Evolutionary conservation across 228 moss, liverwort and hornwort genomes (phyloP).

Genomic region (Sphagnum magellanicum): DNA sequence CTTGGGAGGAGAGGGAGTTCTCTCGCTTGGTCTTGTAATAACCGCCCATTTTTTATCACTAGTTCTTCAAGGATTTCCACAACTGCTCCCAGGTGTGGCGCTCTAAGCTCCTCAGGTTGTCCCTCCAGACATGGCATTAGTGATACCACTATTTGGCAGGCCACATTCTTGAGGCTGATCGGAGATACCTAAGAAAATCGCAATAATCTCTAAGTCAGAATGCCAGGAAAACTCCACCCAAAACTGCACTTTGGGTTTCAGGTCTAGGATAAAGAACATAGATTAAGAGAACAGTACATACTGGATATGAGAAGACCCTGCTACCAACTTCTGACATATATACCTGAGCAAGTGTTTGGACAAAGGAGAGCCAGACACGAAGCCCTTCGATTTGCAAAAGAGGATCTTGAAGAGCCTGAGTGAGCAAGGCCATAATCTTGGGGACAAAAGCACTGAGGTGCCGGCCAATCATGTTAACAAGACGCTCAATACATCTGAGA

Average conservation of each 20-base stretch:
- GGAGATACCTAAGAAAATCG: conserved; percentile 51
- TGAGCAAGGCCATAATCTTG: conserved; percentile 95
- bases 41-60: conserved; percentile 61
- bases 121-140: conserved; percentile 94
- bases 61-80: conserved; percentile 91
- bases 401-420: conserved; percentile 79
- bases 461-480: conserved; percentile 91
- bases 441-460: conserved; percentile 97
- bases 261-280: too few relatives aligned
- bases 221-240: neutral
- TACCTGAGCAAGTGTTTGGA: conserved; percentile 75
- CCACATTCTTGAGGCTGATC: conserved; percentile 72
- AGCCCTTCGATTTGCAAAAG: conserved; percentile 73
- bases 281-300: too few relatives aligned
- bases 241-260: too few relatives aligned
- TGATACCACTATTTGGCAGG: conserved; percentile 97
- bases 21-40: conserved; percentile 78
- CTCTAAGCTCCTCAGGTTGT: conserved; percentile 40
- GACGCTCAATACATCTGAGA: conserved; percentile 74
- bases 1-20: conserved; percentile 95
- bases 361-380: conserved; percentile 94
- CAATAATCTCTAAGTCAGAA: neutral
- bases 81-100: conserved; percentile 63
- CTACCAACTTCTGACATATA: neutral
- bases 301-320: too few relatives aligned